Evolutionary conservation across 345 rosid genomes (phyloP).

Genomic region (Dipteronia dyeriana): DNA sequence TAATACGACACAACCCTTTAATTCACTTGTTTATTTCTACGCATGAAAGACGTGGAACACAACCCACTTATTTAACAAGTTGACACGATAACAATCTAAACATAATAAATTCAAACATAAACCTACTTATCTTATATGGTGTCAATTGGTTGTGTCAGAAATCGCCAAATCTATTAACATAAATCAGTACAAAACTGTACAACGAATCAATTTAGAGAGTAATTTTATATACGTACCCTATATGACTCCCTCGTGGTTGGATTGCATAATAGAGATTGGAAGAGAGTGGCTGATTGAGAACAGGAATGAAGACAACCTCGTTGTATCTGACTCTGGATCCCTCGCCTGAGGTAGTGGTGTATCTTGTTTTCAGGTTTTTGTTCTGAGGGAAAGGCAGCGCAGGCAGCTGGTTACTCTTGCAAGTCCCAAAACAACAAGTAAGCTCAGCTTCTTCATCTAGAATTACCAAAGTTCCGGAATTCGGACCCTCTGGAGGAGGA

Average conservation of each 20-base stretch:
- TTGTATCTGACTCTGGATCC: not conserved
- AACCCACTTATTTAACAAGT: too few relatives aligned
- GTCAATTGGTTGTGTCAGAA: too few relatives aligned
- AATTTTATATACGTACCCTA: constrained; percentile 21
- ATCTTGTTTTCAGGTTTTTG: constrained; percentile 28
- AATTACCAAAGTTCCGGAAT: constrained; percentile 43
- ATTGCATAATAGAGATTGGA: constrained; percentile 27
- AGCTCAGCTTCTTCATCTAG: constrained; percentile 40
- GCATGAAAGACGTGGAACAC: too few relatives aligned
- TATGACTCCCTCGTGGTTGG: constrained; percentile 23
- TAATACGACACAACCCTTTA: too few relatives aligned
- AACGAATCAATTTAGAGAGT: not conserved
- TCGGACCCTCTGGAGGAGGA: constrained; percentile 48
- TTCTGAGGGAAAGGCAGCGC: constrained; percentile 55
- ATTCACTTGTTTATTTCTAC: too few relatives aligned
- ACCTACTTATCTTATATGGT: too few relatives aligned
- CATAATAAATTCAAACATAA: too few relatives aligned
- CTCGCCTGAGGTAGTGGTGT: not conserved
- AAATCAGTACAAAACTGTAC: not conserved
- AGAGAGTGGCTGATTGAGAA: constrained; percentile 23
- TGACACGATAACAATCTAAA: too few relatives aligned
- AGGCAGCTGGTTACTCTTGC: constrained; percentile 14
- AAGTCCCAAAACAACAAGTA: constrained; percentile 27
- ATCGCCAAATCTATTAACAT: not conserved
- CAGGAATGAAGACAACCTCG: constrained; percentile 40